Evolutionary conservation across 176 grass and related monocot species (phyloP), one percentile per base, ranked within the genome.

Genomic region (Pharus latifolius): DNA sequence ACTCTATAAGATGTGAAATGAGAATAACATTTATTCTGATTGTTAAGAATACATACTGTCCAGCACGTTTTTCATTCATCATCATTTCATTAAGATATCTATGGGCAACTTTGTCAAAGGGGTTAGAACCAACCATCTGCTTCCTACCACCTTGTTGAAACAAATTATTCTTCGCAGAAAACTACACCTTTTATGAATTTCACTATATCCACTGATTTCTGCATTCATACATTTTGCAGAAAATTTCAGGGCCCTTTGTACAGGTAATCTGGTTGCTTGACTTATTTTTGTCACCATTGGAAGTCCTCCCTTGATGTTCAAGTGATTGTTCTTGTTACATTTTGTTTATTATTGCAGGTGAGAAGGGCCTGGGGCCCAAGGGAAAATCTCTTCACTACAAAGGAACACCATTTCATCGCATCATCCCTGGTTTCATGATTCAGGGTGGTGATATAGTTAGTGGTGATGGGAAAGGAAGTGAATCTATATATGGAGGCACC

Each of bases 241-340:
- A 83, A 98, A 98, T 62, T 98, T 98, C 57, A 90, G 95, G 75
- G 75, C 84, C 60, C 95, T 98, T 34, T 98, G 90, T 73, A 98
- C 90, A 83, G 95, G 95, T 98, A 88, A 41, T 79, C 3, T 49
- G 44, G 51, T 56, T 60, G 49, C 60, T 34, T 72, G 38, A 41
- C 11, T 42, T 67, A 3, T 65, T 69, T 49, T 26, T 33, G 31
- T 70, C 23, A 26, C 2, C 14, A 12, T 18, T 33, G 8, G 58
- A 49, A 31, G 6, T 49, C 33, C 29, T 60, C 32, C n/a, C 32
- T 69, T 23, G 11, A 49, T 57, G 30, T 46, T 67, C 19, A 78
- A 37, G 13, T 78, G n/a, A 49, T 47, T 24, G 5, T 75, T 34
- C 58, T 53, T 63, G 6, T 58, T 5, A 1, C 27, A 82, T 44